Percentiles rank a stretch among this genome's conserved stretches.
Conservation (phyloP, 257 asterid species). For the Fraxinus anomala region DNA sequence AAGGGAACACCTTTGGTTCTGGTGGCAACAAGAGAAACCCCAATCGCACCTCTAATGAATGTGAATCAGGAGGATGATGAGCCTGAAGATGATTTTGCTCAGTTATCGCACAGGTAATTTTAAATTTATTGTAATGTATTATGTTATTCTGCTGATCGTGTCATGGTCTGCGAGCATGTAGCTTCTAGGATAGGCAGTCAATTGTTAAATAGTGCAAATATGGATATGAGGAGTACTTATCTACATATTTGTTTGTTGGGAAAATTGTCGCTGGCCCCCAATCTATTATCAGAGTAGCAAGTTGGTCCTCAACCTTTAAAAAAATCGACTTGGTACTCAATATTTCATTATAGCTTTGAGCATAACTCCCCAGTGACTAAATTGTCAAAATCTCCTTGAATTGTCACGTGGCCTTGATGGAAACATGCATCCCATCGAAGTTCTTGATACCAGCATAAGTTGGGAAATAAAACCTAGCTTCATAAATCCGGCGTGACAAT, state of each 20-base stretch:
- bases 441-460: not conserved
- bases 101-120: slow-evolving; percentile 68
- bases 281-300: too few relatives aligned
- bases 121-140: not conserved
- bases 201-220: not conserved
- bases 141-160: not conserved
- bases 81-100: slow-evolving; percentile 80
- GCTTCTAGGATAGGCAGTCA: not conserved
- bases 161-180: not conserved
- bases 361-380: not conserved
- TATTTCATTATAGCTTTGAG: not conserved
- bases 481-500: not conserved
- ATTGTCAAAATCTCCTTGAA: not conserved
- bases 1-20: slow-evolving; percentile 51
- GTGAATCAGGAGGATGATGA: slow-evolving; percentile 88
- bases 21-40: slow-evolving; percentile 38
- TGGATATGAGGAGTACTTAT: too few relatives aligned
- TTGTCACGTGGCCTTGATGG: not conserved
- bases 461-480: not conserved
- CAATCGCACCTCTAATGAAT: slow-evolving; percentile 75
- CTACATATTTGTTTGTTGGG: too few relatives aligned
- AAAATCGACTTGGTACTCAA: not conserved
- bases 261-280: too few relatives aligned
- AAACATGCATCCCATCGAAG: not conserved
- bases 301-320: not conserved